Evolutionary conservation across 306 rosid species (phyloP), one percentile per base, ranked within the genome.

Genomic region (Senna siamea): DNA sequence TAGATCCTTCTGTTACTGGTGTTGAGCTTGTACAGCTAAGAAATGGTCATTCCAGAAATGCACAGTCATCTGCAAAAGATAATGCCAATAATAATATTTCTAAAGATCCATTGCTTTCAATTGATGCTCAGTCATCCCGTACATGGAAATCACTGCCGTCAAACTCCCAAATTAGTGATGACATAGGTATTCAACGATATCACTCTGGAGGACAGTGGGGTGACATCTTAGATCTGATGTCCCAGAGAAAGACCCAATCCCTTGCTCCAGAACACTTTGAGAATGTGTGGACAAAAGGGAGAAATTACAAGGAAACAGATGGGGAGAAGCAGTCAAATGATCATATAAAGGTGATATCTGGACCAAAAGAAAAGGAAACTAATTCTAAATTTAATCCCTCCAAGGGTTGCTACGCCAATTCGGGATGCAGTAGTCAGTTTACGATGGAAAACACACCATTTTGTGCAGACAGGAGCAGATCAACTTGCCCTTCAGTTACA

Each of bases 251-350:
- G 86, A 86, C 81, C 76, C 87, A 81, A 79, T 88, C 98, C 70
- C 87, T 94, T 83, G 93, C 99, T 80, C 98, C 97, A 44, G 98
- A 92, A 78, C 91, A 94, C 83, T 84, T 94, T 70, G 97, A 94
- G 53, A 94, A 90, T 80, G 76, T 92, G 87, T 94, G 99, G 99
- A 72, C 96, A 19, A 94, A 89, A 73, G 99, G 98, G 74, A 88
- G 83, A 85, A 77, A 88, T 82, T 88, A 92, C 80, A 77, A 51
- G 85, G 86, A 67, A 80, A 88, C 52, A 63, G 96, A 78, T 67
- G 84, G 81, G 4, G 87, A 83, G 56, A 87, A 79, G 79, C 83
- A 9, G 63, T 77, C 78, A 55, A 81, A 70, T 37, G 88, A 81
- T 76, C 76, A 70, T 68, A 62, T 65, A 57, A 91, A 79, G 68